A percentile compares a stretch with the other conserved stretches of the same genome.
These are phyloP conservation scores for Aspergillaceae sp. DNA, from an alignment of 2,329 filamentous ascomycete genomes.

Conservation along the genomic window DNA sequence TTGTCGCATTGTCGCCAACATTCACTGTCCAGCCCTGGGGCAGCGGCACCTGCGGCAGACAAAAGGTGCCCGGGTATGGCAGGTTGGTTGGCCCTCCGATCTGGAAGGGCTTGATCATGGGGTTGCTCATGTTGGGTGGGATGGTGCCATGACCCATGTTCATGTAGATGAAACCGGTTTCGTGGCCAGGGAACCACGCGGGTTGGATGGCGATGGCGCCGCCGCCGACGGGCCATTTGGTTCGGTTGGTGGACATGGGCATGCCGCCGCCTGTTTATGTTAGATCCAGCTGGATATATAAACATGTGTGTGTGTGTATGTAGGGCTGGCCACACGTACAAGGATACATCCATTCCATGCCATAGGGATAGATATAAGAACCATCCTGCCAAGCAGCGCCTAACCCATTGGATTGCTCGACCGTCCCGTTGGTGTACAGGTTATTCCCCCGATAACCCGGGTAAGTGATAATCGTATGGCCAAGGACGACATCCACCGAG, in stretches of 20 bases:
- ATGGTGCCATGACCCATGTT: conserved; percentile 81
- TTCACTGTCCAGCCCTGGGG: conserved; percentile 63
- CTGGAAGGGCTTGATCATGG: conserved; percentile 73
- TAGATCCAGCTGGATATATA: background rate
- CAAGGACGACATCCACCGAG: conserved; percentile 27
- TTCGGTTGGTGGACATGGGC: conserved; percentile 67
- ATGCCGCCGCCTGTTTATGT: conserved; percentile 66
- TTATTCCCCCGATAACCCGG: conserved; percentile 84
- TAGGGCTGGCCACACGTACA: conserved; percentile 52
- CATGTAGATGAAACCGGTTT: conserved; percentile 73
- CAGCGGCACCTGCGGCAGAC: conserved; percentile 79
- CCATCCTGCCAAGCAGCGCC: conserved; percentile 39
- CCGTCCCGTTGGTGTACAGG: conserved; percentile 63
- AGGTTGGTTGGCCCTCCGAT: conserved; percentile 72
- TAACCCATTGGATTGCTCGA: conserved; percentile 39
- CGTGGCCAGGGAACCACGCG: conserved; percentile 90
- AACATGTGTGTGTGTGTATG: background rate
- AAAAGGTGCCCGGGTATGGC: conserved; percentile 82
- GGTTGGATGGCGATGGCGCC: conserved; percentile 87
- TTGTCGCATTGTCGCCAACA: conserved; percentile 79
- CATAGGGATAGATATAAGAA: conserved; percentile 59
- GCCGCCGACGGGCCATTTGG: conserved; percentile 80
- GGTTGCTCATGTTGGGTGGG: conserved; percentile 77
- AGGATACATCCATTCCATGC: conserved; percentile 93
- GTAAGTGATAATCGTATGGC: conserved; percentile 75